Base-by-base conservation (phyloP, 345 rosid species). In the Nephelium lappaceum region DNA sequence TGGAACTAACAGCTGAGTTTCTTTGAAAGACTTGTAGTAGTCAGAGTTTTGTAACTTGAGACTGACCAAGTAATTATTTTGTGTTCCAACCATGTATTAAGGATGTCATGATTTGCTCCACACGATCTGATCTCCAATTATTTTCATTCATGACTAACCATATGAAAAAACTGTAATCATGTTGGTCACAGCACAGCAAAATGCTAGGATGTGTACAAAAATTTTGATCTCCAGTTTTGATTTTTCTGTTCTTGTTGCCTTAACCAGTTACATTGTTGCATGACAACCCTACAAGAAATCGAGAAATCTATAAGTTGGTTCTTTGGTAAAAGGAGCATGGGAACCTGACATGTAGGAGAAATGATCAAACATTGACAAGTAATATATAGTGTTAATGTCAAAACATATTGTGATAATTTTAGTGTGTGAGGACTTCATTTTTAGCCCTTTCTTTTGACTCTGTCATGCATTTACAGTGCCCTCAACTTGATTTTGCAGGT, bases 401-500 rank as follows among this genome's bases (percentile, higher is more conserved):
- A n/a, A 51, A 65, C 43, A 76, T 14, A 12, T 66, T 8, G 12
- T 49, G 12, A 65, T 81, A 27, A n/a, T 51, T 78, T 6, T 5
- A 61, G 72, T 49, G 72, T 43, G 63, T 70, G 62, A 43, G 16
- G 43, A 7, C 9, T 62, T 7, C 36, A 8, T 42, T n/a, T 71
- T 0, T 27, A 49, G 16, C 8, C 18, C 39, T 36, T 31, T 36
- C 15, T 45, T 41, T 36, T 64, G 4, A 5, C 25, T 49, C 2
- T 64, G 10, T 66, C 24, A 3, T 21, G 36, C 62, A 9, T 53
- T 19, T 76, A 51, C 78, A 75, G 81, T 66, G 58, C 58, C 67
- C 64, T 68, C 66, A 72, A 76, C 77, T 64, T 75, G 75, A 73
- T 82, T 61, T 81, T 90, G 89, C 88, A 95, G 98, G 98, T 68